Conservation (phyloP, 495 filamentous ascomycete species). For the Penicillium subrubescens region DNA sequence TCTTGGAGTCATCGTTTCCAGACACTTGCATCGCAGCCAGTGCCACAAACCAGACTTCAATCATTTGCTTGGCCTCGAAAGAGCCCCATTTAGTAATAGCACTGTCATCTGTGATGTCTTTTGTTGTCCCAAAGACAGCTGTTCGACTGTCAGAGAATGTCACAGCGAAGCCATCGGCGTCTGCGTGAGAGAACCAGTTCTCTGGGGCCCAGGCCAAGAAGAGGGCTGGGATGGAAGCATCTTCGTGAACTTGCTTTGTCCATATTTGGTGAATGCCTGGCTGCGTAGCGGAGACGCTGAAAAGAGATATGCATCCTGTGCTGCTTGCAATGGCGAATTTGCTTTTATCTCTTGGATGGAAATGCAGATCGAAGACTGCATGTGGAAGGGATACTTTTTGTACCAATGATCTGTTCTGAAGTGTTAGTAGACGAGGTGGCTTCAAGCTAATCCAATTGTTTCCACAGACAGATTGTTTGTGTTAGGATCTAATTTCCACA, state of each 20-base stretch:
- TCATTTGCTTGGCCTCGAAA: constrained; percentile 39
- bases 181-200: constrained; percentile 32
- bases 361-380: constrained; percentile 85
- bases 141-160: constrained; percentile 68
- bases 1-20: not conserved
- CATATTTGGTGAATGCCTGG: constrained; percentile 35
- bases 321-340: constrained; percentile 73
- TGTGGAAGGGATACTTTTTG: constrained; percentile 58
- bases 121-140: constrained; percentile 50
- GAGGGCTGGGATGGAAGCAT: constrained; percentile 62
- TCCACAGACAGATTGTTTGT: constrained; percentile 51
- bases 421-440: not conserved
- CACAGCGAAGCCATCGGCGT: constrained; percentile 57
- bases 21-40: constrained; percentile 22
- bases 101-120: constrained; percentile 13
- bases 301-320: constrained; percentile 68
- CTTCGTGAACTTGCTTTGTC: constrained; percentile 45
- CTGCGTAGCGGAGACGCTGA: constrained; percentile 35
- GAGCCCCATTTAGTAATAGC: constrained; percentile 28
- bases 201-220: constrained; percentile 72
- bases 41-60: constrained; percentile 53
- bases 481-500: constrained; percentile 57
- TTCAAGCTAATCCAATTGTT: not conserved
- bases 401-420: constrained; percentile 31
- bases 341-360: constrained; percentile 59